These are phyloP conservation scores for sorghum (Sorghum bicolor) DNA, from an alignment of 176 grass and related monocot species.

Conservation along the genomic window Sorghum_bicolor_NCBIv3 NC_012879.2:5999001-5999500, in stretches of 20 bases:
- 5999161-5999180: not conserved
- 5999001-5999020: conserved; percentile 99
- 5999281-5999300: not conserved
- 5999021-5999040: conserved; percentile 99
- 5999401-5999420: conserved; percentile 48
- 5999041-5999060: conserved; percentile 85
- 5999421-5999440: conserved; percentile 99
- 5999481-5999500: conserved; percentile 98
- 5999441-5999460: conserved; percentile 91
- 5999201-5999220: not conserved
- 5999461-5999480: conserved; percentile 98
- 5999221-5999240: not conserved
- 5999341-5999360: not conserved
- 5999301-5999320: not conserved
- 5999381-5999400: conserved; percentile 7
- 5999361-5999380: not conserved
- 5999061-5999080: conserved; percentile 92
- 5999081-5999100: conserved; percentile 99
- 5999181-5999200: not conserved
- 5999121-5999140: conserved; percentile 3
- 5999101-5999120: conserved; percentile 31
- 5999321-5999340: not conserved
- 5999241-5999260: not conserved
- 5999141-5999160: not conserved
- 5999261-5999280: not conserved